Base-by-base conservation (phyloP, 2,329 filamentous ascomycete genomes). In the Neonectria neomacrospora region DNA sequence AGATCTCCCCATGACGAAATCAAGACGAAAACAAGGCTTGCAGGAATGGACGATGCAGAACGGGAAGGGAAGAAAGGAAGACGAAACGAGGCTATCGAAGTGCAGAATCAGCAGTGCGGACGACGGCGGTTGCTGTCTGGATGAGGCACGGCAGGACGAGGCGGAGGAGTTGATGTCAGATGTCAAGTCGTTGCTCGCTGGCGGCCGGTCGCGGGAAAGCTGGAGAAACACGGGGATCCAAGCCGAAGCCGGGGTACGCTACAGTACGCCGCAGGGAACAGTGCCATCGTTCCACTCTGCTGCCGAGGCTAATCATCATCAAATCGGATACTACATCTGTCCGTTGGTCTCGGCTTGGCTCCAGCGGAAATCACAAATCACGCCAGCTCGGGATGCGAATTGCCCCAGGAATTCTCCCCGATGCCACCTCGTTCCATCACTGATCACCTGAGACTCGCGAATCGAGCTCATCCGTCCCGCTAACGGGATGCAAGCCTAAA, bases 1-100 rank as follows among this genome's bases (percentile, higher is more conserved):
- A 69, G 77, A 74, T 71, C 77, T 77, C 63, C 74, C 77, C 79
- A 80, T 80, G 72, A 68, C 76, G 74, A 56, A 65, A 68, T 58
- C 51, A 48, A 54, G 72, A 67, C 76, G 74, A 56, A 65, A 68
- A 54, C 54, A 48, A 57, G 47, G 22, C 30, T 60, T 54, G 50
- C 42, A 28, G 28, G 44, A 62, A 42, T 34, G 39, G 18, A 23
- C 11, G 37, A 42, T 48, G 41, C 23, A 32, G 51, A 50, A 51
- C n/a, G 22, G 11, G 20, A 41, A 28, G n/a, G 44, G 52, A 26
- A 45, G 18, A 42, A 30, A 42, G 16, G 32, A 39, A 51, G 47
- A 65, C 52, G 51, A 37, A 45, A 65, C 41, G 45, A 60, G 54
- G 59, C 42, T 34, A 45, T 20, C 20, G 52, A 51, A 56, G 26